Evolutionary conservation across 345 rosid genomes (phyloP).

Genomic region (Corchorus capsularis): DNA sequence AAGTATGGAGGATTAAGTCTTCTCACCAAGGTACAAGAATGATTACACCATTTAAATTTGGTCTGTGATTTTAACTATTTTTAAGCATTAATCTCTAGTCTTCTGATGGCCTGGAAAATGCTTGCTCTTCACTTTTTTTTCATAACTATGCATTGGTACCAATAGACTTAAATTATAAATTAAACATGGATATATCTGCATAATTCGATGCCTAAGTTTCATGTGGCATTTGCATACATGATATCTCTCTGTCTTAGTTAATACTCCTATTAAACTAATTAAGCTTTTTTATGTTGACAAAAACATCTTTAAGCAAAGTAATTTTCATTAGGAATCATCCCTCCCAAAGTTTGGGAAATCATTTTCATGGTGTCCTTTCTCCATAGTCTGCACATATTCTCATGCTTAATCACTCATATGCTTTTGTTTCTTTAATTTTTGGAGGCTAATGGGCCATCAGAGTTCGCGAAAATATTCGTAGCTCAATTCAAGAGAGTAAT

Average conservation of each 20-base stretch:
- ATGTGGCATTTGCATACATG: no score
- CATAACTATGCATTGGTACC: no score
- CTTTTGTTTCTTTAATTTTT: background rate
- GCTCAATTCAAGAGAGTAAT: slow-evolving; percentile 7
- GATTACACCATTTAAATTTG: background rate
- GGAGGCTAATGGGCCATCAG: background rate
- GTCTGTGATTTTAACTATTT: background rate
- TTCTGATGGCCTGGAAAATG: background rate
- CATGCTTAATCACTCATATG: background rate
- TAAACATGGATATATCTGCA: no score
- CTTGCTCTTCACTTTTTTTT: background rate
- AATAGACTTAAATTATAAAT: no score
- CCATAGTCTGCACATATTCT: background rate
- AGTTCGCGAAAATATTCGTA: slow-evolving; percentile 1
- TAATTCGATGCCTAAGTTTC: no score
- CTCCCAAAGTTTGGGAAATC: no score
- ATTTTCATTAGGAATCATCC: no score
- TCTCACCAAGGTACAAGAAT: background rate
- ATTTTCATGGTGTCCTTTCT: background rate
- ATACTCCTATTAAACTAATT: no score
- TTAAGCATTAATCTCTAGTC: background rate
- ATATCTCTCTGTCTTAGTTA: no score
- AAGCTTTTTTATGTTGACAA: no score
- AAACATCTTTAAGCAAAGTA: no score
- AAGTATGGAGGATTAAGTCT: background rate